These are phyloP conservation scores for Ustilago trichophora DNA, from an alignment of 1,284 basidiomycete genomes.

Conservation along the genomic window DNA sequence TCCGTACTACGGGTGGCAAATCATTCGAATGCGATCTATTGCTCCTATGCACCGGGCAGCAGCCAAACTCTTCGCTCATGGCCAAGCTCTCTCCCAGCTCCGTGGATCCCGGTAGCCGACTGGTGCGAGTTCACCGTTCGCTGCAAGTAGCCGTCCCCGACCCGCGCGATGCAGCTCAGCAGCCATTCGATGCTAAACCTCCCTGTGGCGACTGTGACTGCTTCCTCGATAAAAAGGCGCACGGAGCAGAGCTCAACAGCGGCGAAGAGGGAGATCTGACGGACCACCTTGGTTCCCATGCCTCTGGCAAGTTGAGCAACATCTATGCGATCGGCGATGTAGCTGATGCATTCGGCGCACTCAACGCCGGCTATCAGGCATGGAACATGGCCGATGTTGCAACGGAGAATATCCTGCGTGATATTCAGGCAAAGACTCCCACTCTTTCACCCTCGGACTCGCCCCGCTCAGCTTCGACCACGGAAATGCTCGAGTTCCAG, in stretches of 20 bases:
- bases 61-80: constrained; percentile 62
- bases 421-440: constrained; percentile 37
- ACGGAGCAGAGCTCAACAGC: constrained; percentile 23
- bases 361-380: constrained; percentile 66
- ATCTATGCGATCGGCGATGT: constrained; percentile 65
- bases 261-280: constrained; percentile 23
- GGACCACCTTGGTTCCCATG: constrained; percentile 14
- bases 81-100: constrained; percentile 54
- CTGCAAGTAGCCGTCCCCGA: constrained; percentile 60
- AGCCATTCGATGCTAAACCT: constrained; percentile 52
- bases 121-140: constrained; percentile 56
- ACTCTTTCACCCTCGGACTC: constrained; percentile 1
- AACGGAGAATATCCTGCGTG: constrained; percentile 60
- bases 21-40: constrained; percentile 61
- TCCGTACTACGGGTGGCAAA: constrained; percentile 61
- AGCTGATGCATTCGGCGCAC: constrained; percentile 64
- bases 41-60: constrained; percentile 64
- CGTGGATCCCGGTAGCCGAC: constrained; percentile 56
- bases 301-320: constrained; percentile 40
- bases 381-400: constrained; percentile 66
- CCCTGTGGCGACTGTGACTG: constrained; percentile 66
- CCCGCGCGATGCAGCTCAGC: constrained; percentile 51
- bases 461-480: background rate
- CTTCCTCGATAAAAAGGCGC: constrained; percentile 63
- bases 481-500: constrained; percentile 46